These are phyloP conservation scores for Eutypella sp. DNA, from an alignment of 2,329 filamentous ascomycete genomes.

Conservation along the genomic window DNA sequence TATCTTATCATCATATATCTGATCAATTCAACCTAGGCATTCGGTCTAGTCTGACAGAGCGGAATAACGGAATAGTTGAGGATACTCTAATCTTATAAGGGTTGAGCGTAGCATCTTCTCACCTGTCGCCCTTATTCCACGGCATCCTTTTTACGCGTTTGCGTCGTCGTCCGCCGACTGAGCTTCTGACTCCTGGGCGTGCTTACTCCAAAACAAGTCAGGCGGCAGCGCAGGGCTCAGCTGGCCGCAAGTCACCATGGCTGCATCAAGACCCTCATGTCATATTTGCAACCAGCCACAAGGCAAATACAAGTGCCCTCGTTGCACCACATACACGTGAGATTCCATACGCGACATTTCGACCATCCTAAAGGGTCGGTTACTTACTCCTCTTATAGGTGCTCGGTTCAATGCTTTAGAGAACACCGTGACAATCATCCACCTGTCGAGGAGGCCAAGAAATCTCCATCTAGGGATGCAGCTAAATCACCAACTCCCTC, in stretches of 20 bases:
- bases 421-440: constrained; percentile 47
- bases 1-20: too few species aligned
- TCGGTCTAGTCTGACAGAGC: too few species aligned
- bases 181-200: too few species aligned
- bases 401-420: constrained; percentile 54
- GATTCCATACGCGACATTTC: constrained; percentile 16
- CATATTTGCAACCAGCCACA: constrained; percentile 46
- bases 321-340: constrained; percentile 55
- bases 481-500: not conserved
- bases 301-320: constrained; percentile 60
- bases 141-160: too few species aligned
- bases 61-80: too few species aligned
- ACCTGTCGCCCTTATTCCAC: too few species aligned
- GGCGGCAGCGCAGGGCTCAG: too few species aligned
- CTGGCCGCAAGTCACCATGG: constrained; percentile 17
- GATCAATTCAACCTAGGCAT: too few species aligned
- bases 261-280: constrained; percentile 32
- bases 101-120: too few species aligned
- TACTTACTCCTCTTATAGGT: constrained; percentile 34
- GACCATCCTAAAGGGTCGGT: not conserved
- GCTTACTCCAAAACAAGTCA: too few species aligned
- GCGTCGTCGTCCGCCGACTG: too few species aligned
- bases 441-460: constrained; percentile 22
- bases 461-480: not conserved
- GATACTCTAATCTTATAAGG: too few species aligned